These are phyloP conservation scores for Pulveroboletus frians DNA, from an alignment of 768 basidiomycete genomes.

Conservation along the genomic window DNA sequence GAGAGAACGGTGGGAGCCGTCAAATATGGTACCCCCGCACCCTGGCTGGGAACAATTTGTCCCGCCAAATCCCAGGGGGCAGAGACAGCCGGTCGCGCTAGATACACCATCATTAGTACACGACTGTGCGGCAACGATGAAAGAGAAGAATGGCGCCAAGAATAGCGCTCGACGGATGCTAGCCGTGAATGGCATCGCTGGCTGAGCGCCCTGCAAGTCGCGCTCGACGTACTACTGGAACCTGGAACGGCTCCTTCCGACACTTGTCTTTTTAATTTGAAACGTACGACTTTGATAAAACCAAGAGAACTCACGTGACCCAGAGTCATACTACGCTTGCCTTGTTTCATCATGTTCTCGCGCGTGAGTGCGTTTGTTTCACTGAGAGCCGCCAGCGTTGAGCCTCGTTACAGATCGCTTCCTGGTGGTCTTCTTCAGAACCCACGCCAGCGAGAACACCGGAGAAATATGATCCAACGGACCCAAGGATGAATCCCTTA, in stretches of 20 bases:
- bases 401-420: conserved; percentile 37
- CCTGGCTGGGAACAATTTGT: conserved; percentile 60
- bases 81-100: conserved; percentile 45
- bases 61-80: conserved; percentile 81
- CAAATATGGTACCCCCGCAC: conserved; percentile 80
- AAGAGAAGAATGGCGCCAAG: conserved; percentile 8
- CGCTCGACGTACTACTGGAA: not conserved
- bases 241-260: not conserved
- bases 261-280: not conserved
- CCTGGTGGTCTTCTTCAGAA: conserved; percentile 49
- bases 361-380: conserved; percentile 27
- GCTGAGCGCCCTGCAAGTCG: not conserved
- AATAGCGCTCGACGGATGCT: conserved; percentile 6
- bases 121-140: conserved; percentile 19
- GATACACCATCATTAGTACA: conserved; percentile 26
- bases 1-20: conserved; percentile 56
- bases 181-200: conserved; percentile 8
- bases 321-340: no score
- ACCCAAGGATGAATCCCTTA: conserved; percentile 79
- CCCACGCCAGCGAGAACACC: conserved; percentile 25
- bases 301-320: no score
- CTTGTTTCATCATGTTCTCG: conserved; percentile 37
- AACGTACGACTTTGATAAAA: no score
- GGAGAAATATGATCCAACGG: conserved; percentile 61
- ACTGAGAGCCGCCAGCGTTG: not conserved